Base-by-base conservation (phyloP, 306 rosid genomes). In the Aeschynomene evenia region DNA sequence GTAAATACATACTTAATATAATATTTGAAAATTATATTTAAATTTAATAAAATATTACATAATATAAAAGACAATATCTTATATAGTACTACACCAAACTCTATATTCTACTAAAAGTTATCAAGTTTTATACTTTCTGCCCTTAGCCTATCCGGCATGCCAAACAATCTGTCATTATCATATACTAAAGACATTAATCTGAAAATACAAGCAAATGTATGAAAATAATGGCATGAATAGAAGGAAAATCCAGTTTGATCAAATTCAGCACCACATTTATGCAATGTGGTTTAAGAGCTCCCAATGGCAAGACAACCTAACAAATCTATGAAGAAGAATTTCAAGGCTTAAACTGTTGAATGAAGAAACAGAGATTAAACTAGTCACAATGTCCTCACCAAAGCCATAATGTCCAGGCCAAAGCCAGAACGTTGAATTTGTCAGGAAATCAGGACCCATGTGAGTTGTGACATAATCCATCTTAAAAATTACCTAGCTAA, bases 131-230 rank as follows among this genome's bases (percentile, higher is more conserved):
- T n/a, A n/a, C n/a, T n/a, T n/a, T n/a, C n/a, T n/a, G n/a, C n/a
- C n/a, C n/a, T n/a, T n/a, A n/a, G n/a, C n/a, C n/a, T n/a, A n/a
- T n/a, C n/a, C n/a, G n/a, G n/a, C n/a, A n/a, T n/a, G n/a, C n/a
- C n/a, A n/a, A n/a, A n/a, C n/a, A n/a, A n/a, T n/a, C 49, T 36
- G 79, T 22, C 28, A 11, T 26, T 49, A 54, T 68, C 56, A 46
- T 26, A 36, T 24, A 45, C 39, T 21, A 51, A 6, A 28, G 51
- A 62, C 53, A 70, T 56, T 66, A 15, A 26, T 37, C 20, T 4
- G n/a, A 5, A 40, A 78, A 18, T 26, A 26, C 63, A 65, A 49
- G 70, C 54, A 72, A 58, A 60, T 60, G 33, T 71, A 49, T 24
- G 56, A 11, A 46, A 14, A 24, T 39, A 12, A 37, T 36, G 55